Evolutionary conservation across 768 basidiomycete species (phyloP).

Genomic region (Clitopilus hobsonii): DNA sequence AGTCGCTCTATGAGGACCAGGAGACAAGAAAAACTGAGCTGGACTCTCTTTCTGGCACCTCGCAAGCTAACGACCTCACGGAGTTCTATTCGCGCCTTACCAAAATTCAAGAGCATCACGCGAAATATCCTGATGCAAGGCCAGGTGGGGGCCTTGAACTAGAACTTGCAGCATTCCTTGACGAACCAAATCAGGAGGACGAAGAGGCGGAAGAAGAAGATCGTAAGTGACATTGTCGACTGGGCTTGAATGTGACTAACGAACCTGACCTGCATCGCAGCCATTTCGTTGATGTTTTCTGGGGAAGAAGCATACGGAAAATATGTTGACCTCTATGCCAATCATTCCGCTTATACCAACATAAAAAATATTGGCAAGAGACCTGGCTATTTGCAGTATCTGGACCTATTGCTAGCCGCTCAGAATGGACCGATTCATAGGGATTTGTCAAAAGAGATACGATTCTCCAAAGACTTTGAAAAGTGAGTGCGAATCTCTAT

Average conservation of each 20-base stretch:
- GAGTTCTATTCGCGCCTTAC: constrained; percentile 96
- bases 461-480: constrained; percentile 74
- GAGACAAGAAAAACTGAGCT: constrained; percentile 67
- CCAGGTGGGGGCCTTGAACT: constrained; percentile 70
- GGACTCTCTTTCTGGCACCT: constrained; percentile 52
- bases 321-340: constrained; percentile 88
- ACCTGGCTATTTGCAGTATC: constrained; percentile 87
- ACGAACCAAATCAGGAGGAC: constrained; percentile 72
- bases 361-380: constrained; percentile 81
- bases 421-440: constrained; percentile 57
- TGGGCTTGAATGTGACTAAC: too few relatives aligned
- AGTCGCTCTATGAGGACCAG: constrained; percentile 74
- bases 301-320: constrained; percentile 95
- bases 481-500: constrained; percentile 40
- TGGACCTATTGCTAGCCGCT: constrained; percentile 75
- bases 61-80: constrained; percentile 68
- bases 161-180: constrained; percentile 77
- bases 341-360: constrained; percentile 88
- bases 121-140: constrained; percentile 88
- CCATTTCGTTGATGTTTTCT: constrained; percentile 83
- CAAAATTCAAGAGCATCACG: constrained; percentile 95
- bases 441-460: constrained; percentile 65
- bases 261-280: constrained; percentile 35
- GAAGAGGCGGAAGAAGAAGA: constrained; percentile 83
- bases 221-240: constrained; percentile 49